Conservation (phyloP, 2,329 filamentous ascomycete genomes). For the Cercospora beticola region DNA sequence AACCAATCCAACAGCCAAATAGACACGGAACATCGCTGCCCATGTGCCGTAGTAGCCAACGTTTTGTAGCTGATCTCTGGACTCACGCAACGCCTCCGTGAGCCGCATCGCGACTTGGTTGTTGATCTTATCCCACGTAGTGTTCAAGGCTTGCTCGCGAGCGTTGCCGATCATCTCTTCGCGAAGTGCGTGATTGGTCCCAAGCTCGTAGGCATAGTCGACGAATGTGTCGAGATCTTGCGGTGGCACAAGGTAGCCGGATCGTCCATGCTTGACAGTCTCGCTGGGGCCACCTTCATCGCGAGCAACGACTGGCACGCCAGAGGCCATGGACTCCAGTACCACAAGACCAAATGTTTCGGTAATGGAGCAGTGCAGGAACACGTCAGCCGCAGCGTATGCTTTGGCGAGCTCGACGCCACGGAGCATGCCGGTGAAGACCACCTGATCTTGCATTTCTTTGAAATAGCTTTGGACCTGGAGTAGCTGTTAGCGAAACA, state of each 20-base stretch:
- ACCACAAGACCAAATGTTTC: constrained; percentile 72
- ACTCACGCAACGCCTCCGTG: constrained; percentile 45
- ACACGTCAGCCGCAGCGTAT: constrained; percentile 68
- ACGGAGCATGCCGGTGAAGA: constrained; percentile 66
- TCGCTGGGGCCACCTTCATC: constrained; percentile 70
- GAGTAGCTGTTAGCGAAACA: not conserved
- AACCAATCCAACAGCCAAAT: constrained; percentile 37
- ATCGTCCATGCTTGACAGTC: constrained; percentile 60
- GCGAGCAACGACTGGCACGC: constrained; percentile 66
- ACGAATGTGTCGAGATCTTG: constrained; percentile 62
- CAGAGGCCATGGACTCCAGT: constrained; percentile 69
- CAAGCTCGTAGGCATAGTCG: constrained; percentile 52
- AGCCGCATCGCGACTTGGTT: constrained; percentile 67
- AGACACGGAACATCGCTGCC: constrained; percentile 32
- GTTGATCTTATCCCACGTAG: constrained; percentile 71
- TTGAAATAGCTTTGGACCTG: constrained; percentile 59
- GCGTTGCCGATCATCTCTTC: constrained; percentile 50
- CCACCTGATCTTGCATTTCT: constrained; percentile 54
- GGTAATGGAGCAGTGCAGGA: constrained; percentile 69
- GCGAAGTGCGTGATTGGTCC: constrained; percentile 48
- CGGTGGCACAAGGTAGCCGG: constrained; percentile 62
- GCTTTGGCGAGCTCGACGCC: constrained; percentile 62
- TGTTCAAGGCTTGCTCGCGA: constrained; percentile 59
- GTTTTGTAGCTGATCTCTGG: not conserved
- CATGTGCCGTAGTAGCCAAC: constrained; percentile 34